Evolutionary conservation across 2,329 filamentous ascomycete genomes (phyloP).

Genomic region (Monilinia fructigena): DNA sequence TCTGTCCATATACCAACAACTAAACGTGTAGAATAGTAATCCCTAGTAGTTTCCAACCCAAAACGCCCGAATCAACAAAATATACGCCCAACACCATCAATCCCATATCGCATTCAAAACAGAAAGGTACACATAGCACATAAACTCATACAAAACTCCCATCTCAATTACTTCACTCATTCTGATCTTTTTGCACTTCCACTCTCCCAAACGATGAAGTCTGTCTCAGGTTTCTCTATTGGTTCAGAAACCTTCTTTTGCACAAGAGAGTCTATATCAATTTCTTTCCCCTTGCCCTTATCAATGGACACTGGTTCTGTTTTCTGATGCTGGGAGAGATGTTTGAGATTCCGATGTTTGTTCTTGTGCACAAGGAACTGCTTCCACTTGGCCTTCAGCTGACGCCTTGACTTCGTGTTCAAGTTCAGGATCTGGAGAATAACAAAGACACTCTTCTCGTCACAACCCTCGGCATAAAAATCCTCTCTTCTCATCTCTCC

Average conservation of each 20-base stretch:
- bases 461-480: slow-evolving; percentile 65
- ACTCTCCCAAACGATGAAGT: slow-evolving; percentile 71
- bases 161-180: not conserved
- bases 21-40: not conserved
- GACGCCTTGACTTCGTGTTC: slow-evolving; percentile 39
- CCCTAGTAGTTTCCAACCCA: not conserved
- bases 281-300: slow-evolving; percentile 24
- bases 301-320: not conserved
- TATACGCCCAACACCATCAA: not conserved
- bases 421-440: slow-evolving; percentile 51
- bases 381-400: slow-evolving; percentile 35
- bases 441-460: slow-evolving; percentile 60
- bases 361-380: slow-evolving; percentile 3
- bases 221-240: slow-evolving; percentile 58
- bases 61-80: not conserved
- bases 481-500: slow-evolving; percentile 66
- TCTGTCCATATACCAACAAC: slow-evolving; percentile 4
- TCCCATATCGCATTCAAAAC: not conserved
- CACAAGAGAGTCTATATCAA: slow-evolving; percentile 44
- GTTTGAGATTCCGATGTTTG: too few species aligned
- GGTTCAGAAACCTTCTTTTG: slow-evolving; percentile 49
- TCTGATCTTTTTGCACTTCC: slow-evolving; percentile 60
- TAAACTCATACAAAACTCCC: slow-evolving; percentile 4
- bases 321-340: not conserved
- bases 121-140: slow-evolving; percentile 3